A percentile compares a stretch with the other conserved stretches of the same genome.
Evolutionary conservation across 306 rosid species (phyloP).

Genomic region (Hippophae gyantsensis): DNA sequence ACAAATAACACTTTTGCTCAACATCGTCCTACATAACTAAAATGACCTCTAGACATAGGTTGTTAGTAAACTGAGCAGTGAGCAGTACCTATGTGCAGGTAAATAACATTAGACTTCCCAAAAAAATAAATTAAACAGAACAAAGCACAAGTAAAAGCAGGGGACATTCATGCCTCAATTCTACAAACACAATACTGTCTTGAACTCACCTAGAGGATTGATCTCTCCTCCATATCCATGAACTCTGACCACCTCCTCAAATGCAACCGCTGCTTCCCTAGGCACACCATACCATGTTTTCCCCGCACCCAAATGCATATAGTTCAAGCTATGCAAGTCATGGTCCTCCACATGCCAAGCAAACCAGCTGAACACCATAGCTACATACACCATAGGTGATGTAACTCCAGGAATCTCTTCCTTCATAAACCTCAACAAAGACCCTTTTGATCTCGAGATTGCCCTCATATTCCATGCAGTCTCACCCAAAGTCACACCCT

Average conservation of each 20-base stretch:
- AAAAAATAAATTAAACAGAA: constrained; percentile 2
- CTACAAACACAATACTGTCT: constrained; percentile 8
- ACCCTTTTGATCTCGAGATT: constrained; percentile 76
- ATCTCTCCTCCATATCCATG: constrained; percentile 92
- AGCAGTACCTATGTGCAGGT: background rate
- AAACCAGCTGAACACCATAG: constrained; percentile 98
- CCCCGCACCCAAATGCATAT: constrained; percentile 82
- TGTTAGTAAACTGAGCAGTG: background rate
- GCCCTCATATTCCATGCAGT: constrained; percentile 94
- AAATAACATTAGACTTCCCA: background rate
- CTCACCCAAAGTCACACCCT: constrained; percentile 55
- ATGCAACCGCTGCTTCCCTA: constrained; percentile 81
- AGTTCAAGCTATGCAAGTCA: constrained; percentile 92
- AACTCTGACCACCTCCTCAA: constrained; percentile 90
- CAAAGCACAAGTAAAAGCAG: constrained; percentile 20
- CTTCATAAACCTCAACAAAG: constrained; percentile 90
- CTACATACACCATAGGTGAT: constrained; percentile 90
- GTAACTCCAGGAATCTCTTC: constrained; percentile 99
- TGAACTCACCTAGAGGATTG: constrained; percentile 87
- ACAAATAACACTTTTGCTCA: background rate
- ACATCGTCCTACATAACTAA: constrained; percentile 1
- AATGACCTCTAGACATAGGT: background rate
- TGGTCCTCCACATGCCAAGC: constrained; percentile 99
- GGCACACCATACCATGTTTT: constrained; percentile 99
- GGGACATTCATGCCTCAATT: background rate